Evolutionary conservation across 1,284 basidiomycete genomes (phyloP).

Genomic region (Tylopilus sp.): DNA sequence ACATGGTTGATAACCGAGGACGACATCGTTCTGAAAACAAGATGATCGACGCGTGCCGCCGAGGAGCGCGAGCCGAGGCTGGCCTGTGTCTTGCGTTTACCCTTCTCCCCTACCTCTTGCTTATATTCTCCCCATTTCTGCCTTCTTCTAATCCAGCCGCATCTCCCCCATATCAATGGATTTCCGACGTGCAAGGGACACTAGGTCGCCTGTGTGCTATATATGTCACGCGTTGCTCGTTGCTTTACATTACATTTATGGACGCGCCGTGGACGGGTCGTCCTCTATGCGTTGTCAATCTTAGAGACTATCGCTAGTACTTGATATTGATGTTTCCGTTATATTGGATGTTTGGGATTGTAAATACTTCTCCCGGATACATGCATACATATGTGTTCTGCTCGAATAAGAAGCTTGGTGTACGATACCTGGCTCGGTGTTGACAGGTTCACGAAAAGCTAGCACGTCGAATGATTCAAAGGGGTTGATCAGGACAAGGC

Average conservation of each 20-base stretch:
- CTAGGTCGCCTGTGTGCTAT: neutral
- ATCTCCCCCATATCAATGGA: neutral
- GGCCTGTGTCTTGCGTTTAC: neutral
- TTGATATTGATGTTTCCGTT: neutral
- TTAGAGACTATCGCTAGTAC: neutral
- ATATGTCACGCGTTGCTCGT: neutral
- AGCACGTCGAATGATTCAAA: too few species aligned
- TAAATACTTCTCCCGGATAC: neutral
- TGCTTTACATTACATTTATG: neutral
- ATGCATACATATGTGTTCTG: neutral
- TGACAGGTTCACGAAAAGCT: too few species aligned
- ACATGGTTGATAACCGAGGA: constrained; percentile 6
- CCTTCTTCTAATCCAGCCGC: neutral
- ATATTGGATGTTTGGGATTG: neutral
- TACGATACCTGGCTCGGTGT: too few species aligned
- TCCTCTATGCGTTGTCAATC: neutral
- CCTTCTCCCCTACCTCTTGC: neutral
- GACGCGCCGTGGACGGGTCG: neutral
- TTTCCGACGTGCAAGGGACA: neutral
- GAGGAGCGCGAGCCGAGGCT: neutral
- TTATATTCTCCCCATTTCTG: neutral
- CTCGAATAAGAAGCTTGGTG: neutral
- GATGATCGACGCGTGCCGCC: neutral
- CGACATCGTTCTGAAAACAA: neutral
- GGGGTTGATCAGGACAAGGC: too few species aligned